Percentiles rank a stretch among this genome's conserved stretches.
Conservation (phyloP, 164 flowering plant genomes). For the Aristolochia californica region DNA sequence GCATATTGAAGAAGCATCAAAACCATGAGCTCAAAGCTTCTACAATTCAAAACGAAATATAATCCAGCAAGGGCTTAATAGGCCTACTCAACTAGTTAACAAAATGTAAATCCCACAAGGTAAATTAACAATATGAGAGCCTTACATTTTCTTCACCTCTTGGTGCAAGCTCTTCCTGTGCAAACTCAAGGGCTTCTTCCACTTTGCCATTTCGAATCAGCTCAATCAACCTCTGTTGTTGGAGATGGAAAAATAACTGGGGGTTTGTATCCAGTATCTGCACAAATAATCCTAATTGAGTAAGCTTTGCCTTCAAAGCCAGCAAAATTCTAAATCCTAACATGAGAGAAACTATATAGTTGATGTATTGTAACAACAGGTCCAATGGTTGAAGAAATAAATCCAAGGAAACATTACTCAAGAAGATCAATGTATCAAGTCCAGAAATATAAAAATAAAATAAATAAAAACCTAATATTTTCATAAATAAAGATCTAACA, state of each 20-base stretch:
- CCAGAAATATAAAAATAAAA: no score
- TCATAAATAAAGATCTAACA: no score
- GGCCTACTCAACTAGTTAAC: neutral
- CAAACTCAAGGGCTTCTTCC: slow-evolving; percentile 90
- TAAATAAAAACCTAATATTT: no score
- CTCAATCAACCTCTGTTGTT: slow-evolving; percentile 91
- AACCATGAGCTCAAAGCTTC: neutral
- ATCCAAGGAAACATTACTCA: no score
- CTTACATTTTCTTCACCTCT: slow-evolving; percentile 96
- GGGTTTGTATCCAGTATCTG: slow-evolving; percentile 97
- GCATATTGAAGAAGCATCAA: neutral
- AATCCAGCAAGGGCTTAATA: neutral
- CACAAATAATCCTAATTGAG: slow-evolving; percentile 7
- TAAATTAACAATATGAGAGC: neutral
- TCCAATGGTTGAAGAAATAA: no score
- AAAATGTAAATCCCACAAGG: no score
- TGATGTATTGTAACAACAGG: no score
- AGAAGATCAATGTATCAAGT: no score
- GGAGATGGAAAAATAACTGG: slow-evolving; percentile 89
- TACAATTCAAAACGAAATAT: neutral
- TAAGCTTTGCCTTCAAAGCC: neutral
- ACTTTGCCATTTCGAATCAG: slow-evolving; percentile 76
- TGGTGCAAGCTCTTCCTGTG: slow-evolving; percentile 98
- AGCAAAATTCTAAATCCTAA: neutral
- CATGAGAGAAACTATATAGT: no score